Base-by-base conservation (phyloP, 805 yeast species). In the Schwanniomyces yamadae region DNA sequence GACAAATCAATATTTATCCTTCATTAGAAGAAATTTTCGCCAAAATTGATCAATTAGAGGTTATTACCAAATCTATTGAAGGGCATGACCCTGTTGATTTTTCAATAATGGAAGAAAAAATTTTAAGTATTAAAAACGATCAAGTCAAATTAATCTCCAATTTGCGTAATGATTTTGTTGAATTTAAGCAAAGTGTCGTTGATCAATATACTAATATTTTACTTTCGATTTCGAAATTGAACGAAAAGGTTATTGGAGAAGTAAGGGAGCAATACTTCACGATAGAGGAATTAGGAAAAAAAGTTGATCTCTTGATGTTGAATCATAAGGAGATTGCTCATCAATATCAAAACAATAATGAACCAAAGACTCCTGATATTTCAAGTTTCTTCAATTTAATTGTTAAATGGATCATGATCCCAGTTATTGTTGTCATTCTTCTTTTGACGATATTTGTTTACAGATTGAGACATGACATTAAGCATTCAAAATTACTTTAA, bases 391-490 rank as follows among this genome's bases (percentile, higher is more conserved):
- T 49, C 15, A 48, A 45, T 17, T 39, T 42, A 3, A 49, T 60
- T 17, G 53, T 68, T 5, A 63, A 56, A 35, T 69, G 72, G 69
- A 49, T 67, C 2, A 53, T 68, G 37, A 44, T 75, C 15, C 71
- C 75, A 2, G 52, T 76, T 14, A 49, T 70, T 7, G 35, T 65
- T 7, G 57, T 71, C 4, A 45, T 73, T 18, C 43, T 68, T 3
- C 57, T 66, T 1, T 59, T 78, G 37, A 64, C 73, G 13, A 54
- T 71, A 23, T 63, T 75, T 41, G 69, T 78, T 15, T 72, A 70
- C 53, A 69, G 77, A 50, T 58, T 80, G 28, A 74, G 84, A 60
- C 76, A 67, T 44, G 85, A 80, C 44, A 77, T 80, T 38, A 80
- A 77, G 47, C 82, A 77, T 48, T 63, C 82, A 6, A 80, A 80